Base-by-base conservation (phyloP, 371 early-diverging fungal genomes). In the Mucor circinelloides region DNA sequence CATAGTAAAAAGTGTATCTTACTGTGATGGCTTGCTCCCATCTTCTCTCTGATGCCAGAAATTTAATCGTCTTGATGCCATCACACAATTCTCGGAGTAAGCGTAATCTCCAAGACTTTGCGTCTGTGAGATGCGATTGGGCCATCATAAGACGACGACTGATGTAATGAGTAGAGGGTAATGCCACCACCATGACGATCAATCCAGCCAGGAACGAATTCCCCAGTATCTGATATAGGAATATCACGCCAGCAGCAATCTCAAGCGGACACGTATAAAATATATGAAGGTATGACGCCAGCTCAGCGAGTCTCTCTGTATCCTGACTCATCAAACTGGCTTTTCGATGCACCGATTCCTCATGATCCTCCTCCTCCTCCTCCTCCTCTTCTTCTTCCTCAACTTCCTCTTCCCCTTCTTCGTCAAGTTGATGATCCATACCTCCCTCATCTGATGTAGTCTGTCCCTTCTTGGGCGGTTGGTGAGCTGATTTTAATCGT, bases 251-350 rank as follows among this genome's bases (percentile, higher is more conserved):
- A 9, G 89, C 72, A 2, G 76, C 58, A 5, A 91, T 87, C 64
- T 87, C 86, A 27, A 91, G 71, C 6, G 91, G 90, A 46, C 86
- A 81, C 1, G 87, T 83, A 66, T 89, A 89, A 75, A 76, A 90
- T 77, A 69, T 81, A 64, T 83, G 85, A 30, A 88, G 66, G 57
- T 86, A 85, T 15, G 86, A 83, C 1, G 77, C 84, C 13, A 88
- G 23, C 60, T 84, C 87, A 13, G 88, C 85, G 13, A 96, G 74
- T 46, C 94, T 84, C 46, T 88, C 87, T 6, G 89, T 79, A 68
- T 97, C 97, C 3, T 93, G 89, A 10, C 93, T 90, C 74, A 95
- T 88, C 63, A 97, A 71, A 73, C 89, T 95, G 42, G 78, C 71
- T 27, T 93, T 66, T 59, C 94, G 79, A 44, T 88, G 83, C 28